Conservation (phyloP, 192 early-diverging fungal genomes). For the Coemansia sp. region DNA sequence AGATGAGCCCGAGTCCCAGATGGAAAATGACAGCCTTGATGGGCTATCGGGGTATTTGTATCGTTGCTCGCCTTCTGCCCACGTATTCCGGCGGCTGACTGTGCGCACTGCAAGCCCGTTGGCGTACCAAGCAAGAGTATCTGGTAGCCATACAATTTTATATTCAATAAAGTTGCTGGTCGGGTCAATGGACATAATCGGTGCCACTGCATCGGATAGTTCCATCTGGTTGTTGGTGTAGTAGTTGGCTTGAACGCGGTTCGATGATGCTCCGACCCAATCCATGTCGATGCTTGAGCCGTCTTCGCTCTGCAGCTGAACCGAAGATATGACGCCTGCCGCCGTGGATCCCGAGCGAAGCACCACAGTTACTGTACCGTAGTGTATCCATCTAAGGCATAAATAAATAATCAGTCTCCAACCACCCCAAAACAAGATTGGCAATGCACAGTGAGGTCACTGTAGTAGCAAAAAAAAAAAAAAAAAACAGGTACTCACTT, state of each 20-base stretch:
- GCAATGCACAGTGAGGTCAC: slow-evolving; percentile 7
- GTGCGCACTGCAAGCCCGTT: slow-evolving; percentile 57
- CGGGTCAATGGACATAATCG: slow-evolving; percentile 32
- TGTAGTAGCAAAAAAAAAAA: slow-evolving; percentile 2
- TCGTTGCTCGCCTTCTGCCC: slow-evolving; percentile 46
- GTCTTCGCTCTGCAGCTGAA: slow-evolving; percentile 55
- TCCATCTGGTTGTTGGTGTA: slow-evolving; percentile 54
- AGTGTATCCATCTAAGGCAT: slow-evolving; percentile 54
- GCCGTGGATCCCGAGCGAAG: slow-evolving; percentile 57
- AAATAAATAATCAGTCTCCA: neutral
- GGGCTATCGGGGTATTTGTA: slow-evolving; percentile 54
- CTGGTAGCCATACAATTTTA: slow-evolving; percentile 61
- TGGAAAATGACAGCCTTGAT: slow-evolving; percentile 56
- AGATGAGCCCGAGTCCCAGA: slow-evolving; percentile 58
- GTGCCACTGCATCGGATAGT: slow-evolving; percentile 17
- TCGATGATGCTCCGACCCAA: slow-evolving; percentile 56
- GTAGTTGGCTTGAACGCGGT: slow-evolving; percentile 61
- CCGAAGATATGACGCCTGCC: slow-evolving; percentile 59
- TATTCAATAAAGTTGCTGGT: slow-evolving; percentile 55
- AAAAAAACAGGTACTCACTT: slow-evolving; percentile 18
- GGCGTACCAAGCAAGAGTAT: slow-evolving; percentile 58
- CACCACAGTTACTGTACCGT: slow-evolving; percentile 57
- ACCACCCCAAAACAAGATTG: slow-evolving; percentile 1
- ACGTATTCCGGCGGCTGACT: slow-evolving; percentile 48
- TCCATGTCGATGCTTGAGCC: slow-evolving; percentile 66